Base-by-base conservation (phyloP, 495 filamentous ascomycete genomes). In the Cryomyces minteri region DNA sequence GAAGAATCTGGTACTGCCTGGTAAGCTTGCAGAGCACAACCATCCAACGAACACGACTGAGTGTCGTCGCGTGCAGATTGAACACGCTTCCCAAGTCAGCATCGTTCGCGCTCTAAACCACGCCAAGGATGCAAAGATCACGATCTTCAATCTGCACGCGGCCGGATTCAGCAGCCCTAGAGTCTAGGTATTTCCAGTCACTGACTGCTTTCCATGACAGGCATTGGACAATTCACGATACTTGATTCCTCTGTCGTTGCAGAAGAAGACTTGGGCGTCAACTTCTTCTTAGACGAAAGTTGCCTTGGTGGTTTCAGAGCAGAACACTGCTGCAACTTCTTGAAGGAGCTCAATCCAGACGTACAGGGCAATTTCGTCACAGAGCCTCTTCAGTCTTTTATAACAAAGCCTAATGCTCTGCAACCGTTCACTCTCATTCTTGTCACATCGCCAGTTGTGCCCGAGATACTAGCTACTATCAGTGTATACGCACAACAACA, bases 271-370 rank as follows among this genome's bases (percentile, higher is more conserved):
- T 61, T 96, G 38, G 90, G 90, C 4, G 81, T 94, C 46, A 96
- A 96, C 62, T 99, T 99, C 71, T 96, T 99, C 51, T 67, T 96
- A 7, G 84, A 93, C 49, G 76, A 83, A 51, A 65, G 71, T 25
- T 79, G 77, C 45, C 55, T 94, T 40, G 88, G 88, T 12, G 78
- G 75, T 54, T 74, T 78, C n/a, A 75, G 92, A 50, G 82, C 90
- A 7, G 77, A 84, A 56, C 74, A 80, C 51, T 76, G 78, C 32
- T 81, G 80, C 44, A 76, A 73, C 46, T 66, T 87, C 40, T 63
- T 99, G 44, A 70, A 73, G 53, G 90, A 99, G 65, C 65, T 99
- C 41, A 99, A 99, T 58, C 90, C 90, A n/a, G 92, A 96, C 55
- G 88, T 94, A 11, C 63, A 84, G 40, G 88, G 87, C 18, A 58